Base-by-base conservation (phyloP, 306 rosid species). In the Rosa multiflora region DNA sequence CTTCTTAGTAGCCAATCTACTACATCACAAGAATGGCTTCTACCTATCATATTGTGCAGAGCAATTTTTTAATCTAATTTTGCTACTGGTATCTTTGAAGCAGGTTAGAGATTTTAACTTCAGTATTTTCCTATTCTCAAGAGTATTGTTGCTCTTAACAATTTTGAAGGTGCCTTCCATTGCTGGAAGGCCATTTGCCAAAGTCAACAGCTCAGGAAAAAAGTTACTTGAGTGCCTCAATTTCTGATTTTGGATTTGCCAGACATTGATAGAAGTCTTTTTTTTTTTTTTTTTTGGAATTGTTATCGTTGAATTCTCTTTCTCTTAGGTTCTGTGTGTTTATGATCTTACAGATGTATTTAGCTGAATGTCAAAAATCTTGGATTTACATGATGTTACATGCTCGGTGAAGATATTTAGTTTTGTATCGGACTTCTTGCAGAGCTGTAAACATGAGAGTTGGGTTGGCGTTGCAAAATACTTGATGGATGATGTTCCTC, bases 401-500 rank as follows among this genome's bases (percentile, higher is more conserved):
- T 75, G 80, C 49, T 39, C 18, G 17, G 35, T 21, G 49, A n/a
- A 23, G 52, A 37, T 20, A 20, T 64, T n/a, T 17, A 37, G 42
- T 67, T 61, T 52, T 40, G 10, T 32, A 0, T 53, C 32, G 84
- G 53, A 20, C 35, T 86, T 84, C 79, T 84, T 89, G 87, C 89
- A 94, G 99, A 92, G 97, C 85, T 94, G 99, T 86, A 94, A 91
- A 88, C 97, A 94, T n/a, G 92, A 91, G 85, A 90, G 97, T 79
- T 94, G 97, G 99, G 79, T 83, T 71, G 80, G 85, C 72, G 85
- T 94, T 77, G 99, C 97, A 1, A 89, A 89, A 72, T 91, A 88
- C 88, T 83, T 94, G 37, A 86, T 88, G 81, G 97, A 91, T 48
- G 97, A 91, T 76, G 89, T 91, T 80, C 93, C 97, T 82, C 73